These are phyloP conservation scores for Limnanthes douglasii DNA, from an alignment of 345 rosid genomes.

Conservation along the genomic window DNA sequence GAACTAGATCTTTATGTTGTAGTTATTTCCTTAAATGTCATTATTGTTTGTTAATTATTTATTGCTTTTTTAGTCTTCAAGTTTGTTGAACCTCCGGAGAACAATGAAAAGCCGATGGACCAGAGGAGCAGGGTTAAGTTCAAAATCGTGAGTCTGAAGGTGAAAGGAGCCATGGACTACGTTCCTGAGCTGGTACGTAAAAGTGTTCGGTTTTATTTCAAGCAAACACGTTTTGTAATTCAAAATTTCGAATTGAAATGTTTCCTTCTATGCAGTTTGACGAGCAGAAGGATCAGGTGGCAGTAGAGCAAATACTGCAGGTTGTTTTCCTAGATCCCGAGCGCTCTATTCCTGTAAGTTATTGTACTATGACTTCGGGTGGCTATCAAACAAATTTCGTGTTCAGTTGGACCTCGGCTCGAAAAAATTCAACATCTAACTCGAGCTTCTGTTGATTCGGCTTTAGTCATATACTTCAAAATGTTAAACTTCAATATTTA, in stretches of 20 bases:
- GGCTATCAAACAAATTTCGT: no score
- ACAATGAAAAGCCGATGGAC: constrained; percentile 84
- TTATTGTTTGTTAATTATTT: no score
- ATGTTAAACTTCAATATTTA: no score
- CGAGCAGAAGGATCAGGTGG: constrained; percentile 80
- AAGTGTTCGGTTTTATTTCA: no score
- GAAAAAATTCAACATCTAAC: no score
- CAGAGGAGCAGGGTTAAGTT: constrained; percentile 85
- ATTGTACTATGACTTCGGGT: not conserved
- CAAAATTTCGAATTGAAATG: no score
- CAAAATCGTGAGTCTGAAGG: constrained; percentile 90
- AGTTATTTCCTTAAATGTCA: no score
- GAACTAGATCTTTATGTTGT: no score
- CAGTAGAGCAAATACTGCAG: constrained; percentile 65
- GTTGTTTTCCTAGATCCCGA: constrained; percentile 79
- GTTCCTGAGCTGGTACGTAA: constrained; percentile 89
- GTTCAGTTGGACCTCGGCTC: no score
- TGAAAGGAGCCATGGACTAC: constrained; percentile 73
- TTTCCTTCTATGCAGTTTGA: constrained; percentile 98
- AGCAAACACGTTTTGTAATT: no score
- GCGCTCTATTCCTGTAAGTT: constrained; percentile 63
- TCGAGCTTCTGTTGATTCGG: no score
- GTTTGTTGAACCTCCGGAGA: constrained; percentile 92
- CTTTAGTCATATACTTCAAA: no score
- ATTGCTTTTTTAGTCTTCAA: constrained; percentile 97